A percentile compares a stretch with the other conserved stretches of the same genome.
Evolutionary conservation across 2,329 filamentous ascomycete genomes (phyloP).

Genomic region (Xylaria sp.): DNA sequence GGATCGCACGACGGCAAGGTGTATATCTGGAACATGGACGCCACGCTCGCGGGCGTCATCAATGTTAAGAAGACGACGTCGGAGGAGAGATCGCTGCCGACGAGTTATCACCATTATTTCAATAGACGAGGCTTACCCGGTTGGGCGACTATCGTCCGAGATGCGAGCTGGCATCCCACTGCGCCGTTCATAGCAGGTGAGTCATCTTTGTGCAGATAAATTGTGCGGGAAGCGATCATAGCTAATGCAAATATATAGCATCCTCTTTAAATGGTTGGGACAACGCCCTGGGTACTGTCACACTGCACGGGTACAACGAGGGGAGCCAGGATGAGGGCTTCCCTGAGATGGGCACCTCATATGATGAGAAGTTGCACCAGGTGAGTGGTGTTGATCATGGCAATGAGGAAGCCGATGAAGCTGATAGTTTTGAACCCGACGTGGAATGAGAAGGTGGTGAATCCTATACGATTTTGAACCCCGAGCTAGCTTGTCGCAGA

Average conservation of each 20-base stretch:
- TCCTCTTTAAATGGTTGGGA: slow-evolving; percentile 85
- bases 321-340: slow-evolving; percentile 71
- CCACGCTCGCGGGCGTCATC: slow-evolving; percentile 79
- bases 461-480: not conserved
- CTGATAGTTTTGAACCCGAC: not conserved
- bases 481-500: not conserved
- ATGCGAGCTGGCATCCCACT: slow-evolving; percentile 90
- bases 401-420: slow-evolving; percentile 27
- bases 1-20: slow-evolving; percentile 91
- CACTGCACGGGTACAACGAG: slow-evolving; percentile 82
- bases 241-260: slow-evolving; percentile 58
- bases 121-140: slow-evolving; percentile 64
- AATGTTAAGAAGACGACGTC: slow-evolving; percentile 79
- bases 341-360: slow-evolving; percentile 66
- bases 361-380: slow-evolving; percentile 67
- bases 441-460: not conserved
- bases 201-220: slow-evolving; percentile 42
- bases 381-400: slow-evolving; percentile 29
- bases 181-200: slow-evolving; percentile 79
- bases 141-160: slow-evolving; percentile 84
- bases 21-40: slow-evolving; percentile 93
- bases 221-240: not conserved
- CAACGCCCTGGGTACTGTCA: slow-evolving; percentile 77
- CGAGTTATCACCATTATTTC: slow-evolving; percentile 63
- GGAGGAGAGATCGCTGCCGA: slow-evolving; percentile 66